These are phyloP conservation scores for Xylariomycetidae sp. DNA, from an alignment of 2,329 filamentous ascomycete genomes.

Conservation along the genomic window DNA sequence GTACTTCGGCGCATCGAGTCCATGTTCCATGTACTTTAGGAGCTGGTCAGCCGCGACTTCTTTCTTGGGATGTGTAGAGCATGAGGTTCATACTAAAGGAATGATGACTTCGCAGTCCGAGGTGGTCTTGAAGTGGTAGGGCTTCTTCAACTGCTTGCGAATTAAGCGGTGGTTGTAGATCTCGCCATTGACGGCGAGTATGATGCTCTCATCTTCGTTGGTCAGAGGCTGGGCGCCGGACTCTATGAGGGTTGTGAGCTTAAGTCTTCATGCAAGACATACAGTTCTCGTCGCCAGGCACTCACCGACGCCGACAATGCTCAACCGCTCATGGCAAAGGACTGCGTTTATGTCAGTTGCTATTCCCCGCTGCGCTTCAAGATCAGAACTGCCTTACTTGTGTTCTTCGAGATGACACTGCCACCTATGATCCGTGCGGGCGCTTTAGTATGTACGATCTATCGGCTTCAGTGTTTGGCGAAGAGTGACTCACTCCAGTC, in stretches of 20 bases:
- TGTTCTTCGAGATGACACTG: conserved; percentile 83
- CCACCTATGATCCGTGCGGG: conserved; percentile 55
- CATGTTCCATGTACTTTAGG: conserved; percentile 83
- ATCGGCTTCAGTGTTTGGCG: conserved; percentile 16
- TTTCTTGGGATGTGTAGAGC: too few relatives aligned
- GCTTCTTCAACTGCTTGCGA: conserved; percentile 75
- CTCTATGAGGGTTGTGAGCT: conserved; percentile 48
- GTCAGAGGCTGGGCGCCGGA: conserved; percentile 92
- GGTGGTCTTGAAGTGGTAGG: conserved; percentile 96
- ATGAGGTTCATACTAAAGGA: conserved; percentile 64
- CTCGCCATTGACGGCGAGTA: conserved; percentile 96
- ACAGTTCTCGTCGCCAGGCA: conserved; percentile 15
- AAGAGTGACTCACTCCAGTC: conserved; percentile 81
- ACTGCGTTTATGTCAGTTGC: conserved; percentile 47
- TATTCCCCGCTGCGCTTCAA: not conserved
- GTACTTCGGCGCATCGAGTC: conserved; percentile 82
- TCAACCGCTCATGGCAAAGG: conserved; percentile 93
- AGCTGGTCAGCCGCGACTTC: too few relatives aligned
- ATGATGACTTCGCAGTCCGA: conserved; percentile 99
- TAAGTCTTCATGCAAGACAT: too few relatives aligned
- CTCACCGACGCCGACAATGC: conserved; percentile 93
- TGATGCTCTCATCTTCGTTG: conserved; percentile 81
- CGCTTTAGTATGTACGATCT: conserved; percentile 16
- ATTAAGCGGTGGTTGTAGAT: conserved; percentile 99
- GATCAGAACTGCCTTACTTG: conserved; percentile 57